Conservation (phyloP, 2,329 filamentous ascomycete species). For the Lithohypha guttulata region DNA sequence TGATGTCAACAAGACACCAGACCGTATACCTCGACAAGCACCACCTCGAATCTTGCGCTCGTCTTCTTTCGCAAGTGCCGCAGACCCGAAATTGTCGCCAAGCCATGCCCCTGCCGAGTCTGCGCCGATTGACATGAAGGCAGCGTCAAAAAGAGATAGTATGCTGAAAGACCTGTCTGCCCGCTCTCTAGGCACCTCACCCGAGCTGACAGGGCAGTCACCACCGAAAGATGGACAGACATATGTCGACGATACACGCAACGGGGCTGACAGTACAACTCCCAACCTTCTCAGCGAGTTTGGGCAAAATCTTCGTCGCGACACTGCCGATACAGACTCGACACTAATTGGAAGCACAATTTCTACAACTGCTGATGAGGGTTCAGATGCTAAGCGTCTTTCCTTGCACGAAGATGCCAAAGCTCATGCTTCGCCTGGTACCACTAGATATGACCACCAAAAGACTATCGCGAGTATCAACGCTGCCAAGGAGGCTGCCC, state of each 20-base stretch:
- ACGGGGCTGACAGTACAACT: constrained; percentile 37
- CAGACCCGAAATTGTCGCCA: constrained; percentile 56
- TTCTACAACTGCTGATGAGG: constrained; percentile 10
- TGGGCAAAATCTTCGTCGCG: constrained; percentile 23
- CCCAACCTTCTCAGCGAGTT: constrained; percentile 37
- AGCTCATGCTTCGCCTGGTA: constrained; percentile 12
- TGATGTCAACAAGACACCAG: constrained; percentile 11
- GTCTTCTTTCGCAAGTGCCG: constrained; percentile 51
- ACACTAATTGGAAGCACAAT: constrained; percentile 1
- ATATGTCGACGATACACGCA: constrained; percentile 28
- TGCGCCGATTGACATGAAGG: constrained; percentile 44
- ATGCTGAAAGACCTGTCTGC: constrained; percentile 56
- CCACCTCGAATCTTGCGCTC: constrained; percentile 49
- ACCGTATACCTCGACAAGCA: constrained; percentile 28
- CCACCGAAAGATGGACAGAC: constrained; percentile 22
- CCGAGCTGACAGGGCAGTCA: constrained; percentile 34
- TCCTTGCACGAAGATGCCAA: constrained; percentile 16
- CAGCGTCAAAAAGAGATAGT: constrained; percentile 49
- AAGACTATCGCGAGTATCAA: constrained; percentile 34
- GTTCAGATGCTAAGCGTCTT: constrained; percentile 7
- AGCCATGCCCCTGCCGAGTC: constrained; percentile 58
- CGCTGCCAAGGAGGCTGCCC: constrained; percentile 46
- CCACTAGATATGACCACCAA: constrained; percentile 25
- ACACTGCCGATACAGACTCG: constrained; percentile 11
- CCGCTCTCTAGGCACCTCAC: constrained; percentile 42